phyloP scores from a whole-genome alignment of 192 early-diverging fungal genomes.

The Rhizophagus prolifer region DNA sequence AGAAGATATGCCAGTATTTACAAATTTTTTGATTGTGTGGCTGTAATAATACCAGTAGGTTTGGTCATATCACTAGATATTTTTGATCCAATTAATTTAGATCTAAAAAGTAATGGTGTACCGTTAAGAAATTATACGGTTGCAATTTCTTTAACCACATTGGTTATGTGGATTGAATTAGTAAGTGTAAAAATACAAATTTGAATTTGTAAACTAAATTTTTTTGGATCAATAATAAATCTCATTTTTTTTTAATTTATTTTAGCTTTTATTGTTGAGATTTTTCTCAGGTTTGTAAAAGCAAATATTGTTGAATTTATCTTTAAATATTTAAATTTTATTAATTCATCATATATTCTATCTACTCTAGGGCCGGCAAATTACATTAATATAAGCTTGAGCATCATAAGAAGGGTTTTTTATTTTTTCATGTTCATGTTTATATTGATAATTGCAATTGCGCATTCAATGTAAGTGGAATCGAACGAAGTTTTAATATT shows the following conservation, averaged over 20 bases:
- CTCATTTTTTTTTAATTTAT: background rate
- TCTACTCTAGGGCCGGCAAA: slow-evolving; percentile 6
- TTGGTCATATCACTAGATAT: background rate
- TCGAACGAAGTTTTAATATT: background rate
- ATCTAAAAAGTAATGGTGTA: background rate
- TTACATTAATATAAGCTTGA: slow-evolving; percentile 9
- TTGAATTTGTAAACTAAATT: background rate
- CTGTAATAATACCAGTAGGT: background rate
- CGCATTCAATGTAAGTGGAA: slow-evolving; percentile 4
- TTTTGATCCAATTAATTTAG: background rate
- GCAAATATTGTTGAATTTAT: background rate
- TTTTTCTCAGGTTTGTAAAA: slow-evolving; percentile 5
- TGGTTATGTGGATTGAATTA: slow-evolving; percentile 16
- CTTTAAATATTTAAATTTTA: too few species aligned
- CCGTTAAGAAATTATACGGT: background rate
- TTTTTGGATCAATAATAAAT: background rate
- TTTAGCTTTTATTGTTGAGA: background rate
- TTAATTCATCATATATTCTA: too few species aligned
- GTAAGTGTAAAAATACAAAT: background rate
- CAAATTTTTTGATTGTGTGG: background rate
- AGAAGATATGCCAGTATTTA: background rate
- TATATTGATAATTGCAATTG: background rate
- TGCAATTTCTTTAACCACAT: background rate
- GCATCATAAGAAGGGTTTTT: background rate
- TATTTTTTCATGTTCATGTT: slow-evolving; percentile 4